A percentile compares a stretch with the other conserved stretches of the same genome.
These are phyloP conservation scores for Globisporangium polare DNA, from an alignment of 352 stramenopile genomes.

Conservation along the genomic window DNA sequence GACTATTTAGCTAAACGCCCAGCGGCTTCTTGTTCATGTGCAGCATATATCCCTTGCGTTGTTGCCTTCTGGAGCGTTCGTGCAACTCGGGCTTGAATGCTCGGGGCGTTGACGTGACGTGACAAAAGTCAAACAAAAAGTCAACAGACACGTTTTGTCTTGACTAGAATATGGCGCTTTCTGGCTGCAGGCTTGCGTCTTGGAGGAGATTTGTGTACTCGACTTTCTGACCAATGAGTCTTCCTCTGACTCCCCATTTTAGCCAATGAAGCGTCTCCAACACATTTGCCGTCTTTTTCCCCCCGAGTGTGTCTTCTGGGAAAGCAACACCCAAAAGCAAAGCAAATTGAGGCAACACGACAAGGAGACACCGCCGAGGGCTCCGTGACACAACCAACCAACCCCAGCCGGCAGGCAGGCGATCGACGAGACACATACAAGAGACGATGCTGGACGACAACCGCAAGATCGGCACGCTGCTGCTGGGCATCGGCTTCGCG, in stretches of 20 bases:
- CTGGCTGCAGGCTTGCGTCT: background rate
- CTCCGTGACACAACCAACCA: background rate
- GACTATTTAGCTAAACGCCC: slow-evolving; percentile 40
- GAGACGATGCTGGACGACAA: slow-evolving; percentile 90
- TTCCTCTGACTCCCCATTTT: slow-evolving; percentile 5
- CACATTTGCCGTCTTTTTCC: background rate
- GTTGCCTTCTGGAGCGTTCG: slow-evolving; percentile 4
- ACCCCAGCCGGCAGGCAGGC: too few species aligned
- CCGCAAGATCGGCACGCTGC: slow-evolving; percentile 93
- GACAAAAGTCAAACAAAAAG: background rate
- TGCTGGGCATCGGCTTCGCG: slow-evolving; percentile 89
- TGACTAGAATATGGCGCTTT: background rate
- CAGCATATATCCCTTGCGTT: background rate
- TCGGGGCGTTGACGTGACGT: background rate
- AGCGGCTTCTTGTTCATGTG: slow-evolving; percentile 3
- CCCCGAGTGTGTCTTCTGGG: background rate
- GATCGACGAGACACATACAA: background rate
- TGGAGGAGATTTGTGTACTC: slow-evolving; percentile 6
- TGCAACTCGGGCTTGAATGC: background rate
- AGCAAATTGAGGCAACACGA: background rate
- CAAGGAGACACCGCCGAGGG: background rate
- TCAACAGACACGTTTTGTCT: background rate
- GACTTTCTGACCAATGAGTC: background rate
- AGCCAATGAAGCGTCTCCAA: slow-evolving; percentile 28
- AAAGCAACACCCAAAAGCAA: background rate